These are phyloP conservation scores for Pleurotus sapidus DNA, from an alignment of 768 basidiomycete species.

Conservation along the genomic window DNA sequence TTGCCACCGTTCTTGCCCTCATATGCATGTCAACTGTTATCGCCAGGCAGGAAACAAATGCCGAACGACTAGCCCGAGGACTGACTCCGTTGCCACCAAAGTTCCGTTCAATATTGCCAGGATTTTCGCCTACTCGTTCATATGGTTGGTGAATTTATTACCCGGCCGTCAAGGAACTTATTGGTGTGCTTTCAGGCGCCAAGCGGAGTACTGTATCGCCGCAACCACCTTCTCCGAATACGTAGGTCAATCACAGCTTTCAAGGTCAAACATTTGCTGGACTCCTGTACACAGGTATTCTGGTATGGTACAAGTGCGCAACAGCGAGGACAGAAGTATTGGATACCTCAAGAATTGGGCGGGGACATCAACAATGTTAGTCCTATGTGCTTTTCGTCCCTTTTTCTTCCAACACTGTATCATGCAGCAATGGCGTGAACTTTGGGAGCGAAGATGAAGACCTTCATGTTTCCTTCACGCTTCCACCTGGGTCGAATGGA, in stretches of 20 bases:
- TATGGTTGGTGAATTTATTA: slow-evolving; percentile 17
- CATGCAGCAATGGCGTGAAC: neutral
- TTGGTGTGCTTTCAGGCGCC: neutral
- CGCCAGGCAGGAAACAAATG: slow-evolving; percentile 30
- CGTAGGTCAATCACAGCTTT: neutral
- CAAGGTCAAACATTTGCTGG: neutral
- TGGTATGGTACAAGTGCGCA: slow-evolving; percentile 36
- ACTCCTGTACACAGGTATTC: slow-evolving; percentile 5
- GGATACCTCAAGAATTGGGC: slow-evolving; percentile 35
- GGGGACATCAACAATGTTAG: slow-evolving; percentile 21
- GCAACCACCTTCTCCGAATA: neutral
- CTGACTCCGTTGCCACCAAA: slow-evolving; percentile 36
- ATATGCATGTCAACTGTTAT: neutral
- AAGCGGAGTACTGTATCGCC: neutral
- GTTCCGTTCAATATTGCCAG: slow-evolving; percentile 28
- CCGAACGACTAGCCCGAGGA: slow-evolving; percentile 40
- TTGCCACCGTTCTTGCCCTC: neutral
- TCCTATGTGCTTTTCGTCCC: neutral
- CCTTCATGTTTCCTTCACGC: slow-evolving; percentile 1
- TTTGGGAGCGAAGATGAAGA: slow-evolving; percentile 3
- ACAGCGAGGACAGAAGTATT: slow-evolving; percentile 21
- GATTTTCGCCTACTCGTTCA: slow-evolving; percentile 23
- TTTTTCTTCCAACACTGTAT: neutral
- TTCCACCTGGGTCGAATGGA: slow-evolving; percentile 14
- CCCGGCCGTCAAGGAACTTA: neutral